Conservation (phyloP, 2,329 filamentous ascomycete species). For the Phialophora chinensis region DNA sequence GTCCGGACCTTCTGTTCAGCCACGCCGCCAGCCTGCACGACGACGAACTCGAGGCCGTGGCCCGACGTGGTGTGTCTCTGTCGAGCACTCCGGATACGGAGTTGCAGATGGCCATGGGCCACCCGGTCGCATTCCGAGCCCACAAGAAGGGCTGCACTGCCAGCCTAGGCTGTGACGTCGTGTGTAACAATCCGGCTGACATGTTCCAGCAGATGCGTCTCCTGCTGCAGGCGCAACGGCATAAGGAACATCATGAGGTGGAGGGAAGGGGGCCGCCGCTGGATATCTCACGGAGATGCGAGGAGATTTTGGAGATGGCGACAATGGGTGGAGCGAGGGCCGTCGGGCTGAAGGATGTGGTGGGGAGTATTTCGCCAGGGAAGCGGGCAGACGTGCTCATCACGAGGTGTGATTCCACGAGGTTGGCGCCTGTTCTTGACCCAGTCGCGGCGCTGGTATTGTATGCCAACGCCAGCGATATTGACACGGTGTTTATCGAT, state of each 20-base stretch:
- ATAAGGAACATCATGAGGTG: slow-evolving; percentile 28
- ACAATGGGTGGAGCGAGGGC: slow-evolving; percentile 44
- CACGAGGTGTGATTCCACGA: slow-evolving; percentile 41
- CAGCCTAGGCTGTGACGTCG: slow-evolving; percentile 43
- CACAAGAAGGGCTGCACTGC: slow-evolving; percentile 31
- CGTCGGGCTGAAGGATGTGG: slow-evolving; percentile 39
- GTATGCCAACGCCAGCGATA: slow-evolving; percentile 41
- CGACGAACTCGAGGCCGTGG: slow-evolving; percentile 36
- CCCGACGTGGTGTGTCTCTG: slow-evolving; percentile 32
- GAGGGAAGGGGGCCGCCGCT: slow-evolving; percentile 14
- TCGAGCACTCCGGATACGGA: slow-evolving; percentile 44
- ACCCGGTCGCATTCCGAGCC: slow-evolving; percentile 40
- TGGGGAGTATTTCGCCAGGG: slow-evolving; percentile 42
- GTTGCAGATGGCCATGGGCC: slow-evolving; percentile 44
- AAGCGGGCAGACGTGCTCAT: slow-evolving; percentile 44
- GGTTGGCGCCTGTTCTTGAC: slow-evolving; percentile 41
- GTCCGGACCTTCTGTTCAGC: slow-evolving; percentile 28
- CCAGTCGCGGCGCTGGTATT: slow-evolving; percentile 43
- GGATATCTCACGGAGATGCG: slow-evolving; percentile 30
- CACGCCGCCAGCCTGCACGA: slow-evolving; percentile 17
- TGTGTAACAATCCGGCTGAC: slow-evolving; percentile 42
- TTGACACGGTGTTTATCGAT: slow-evolving; percentile 43
- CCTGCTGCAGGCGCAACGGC: slow-evolving; percentile 40
- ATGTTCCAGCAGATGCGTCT: slow-evolving; percentile 43
- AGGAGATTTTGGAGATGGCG: slow-evolving; percentile 42